Base-by-base conservation (phyloP, 2,329 filamentous ascomycete genomes). In the Colletotrichum musae region DNA sequence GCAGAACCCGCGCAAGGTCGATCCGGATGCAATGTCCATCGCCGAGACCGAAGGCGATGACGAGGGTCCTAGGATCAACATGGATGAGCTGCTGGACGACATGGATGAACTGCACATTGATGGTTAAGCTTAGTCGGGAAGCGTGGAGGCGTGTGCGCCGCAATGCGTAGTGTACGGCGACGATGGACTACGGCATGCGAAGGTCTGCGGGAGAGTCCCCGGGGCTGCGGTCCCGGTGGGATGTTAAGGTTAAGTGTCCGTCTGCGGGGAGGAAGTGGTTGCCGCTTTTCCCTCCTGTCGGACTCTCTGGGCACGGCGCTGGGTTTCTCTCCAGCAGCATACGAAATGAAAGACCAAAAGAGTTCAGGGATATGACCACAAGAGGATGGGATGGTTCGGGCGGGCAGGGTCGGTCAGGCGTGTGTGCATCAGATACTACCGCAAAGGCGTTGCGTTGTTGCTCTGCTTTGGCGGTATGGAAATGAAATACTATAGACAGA, bases 61-160 rank as follows among this genome's bases (percentile, higher is more conserved):
- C 7, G 90, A 90, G 50, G 87, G 86, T 58, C 93, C 93, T 4
- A 86, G 88, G 75, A 91, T 96, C 73, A 86, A 90, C 77, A 91
- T 95, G 90, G 88, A 95, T 21, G 93, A 95, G 80, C 81, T 98
- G 77, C 85, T 97, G 76, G 95, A 98, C 78, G 95, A 97, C 79
- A 94, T 98, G 85, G 94, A 97, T 77, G 95, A 97, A 76, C 88
- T 97, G 79, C 91, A 88, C 53, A 90, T 97, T 83, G 81, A 89
- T 71, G 89, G 92, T 66, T 71, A 67, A 59, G 53, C 43, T 50
- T 68, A 21, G 28, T 39, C n/a, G 45, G 48, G 62, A 15, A 47
- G 26, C 21, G 36, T n/a, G 21, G 28, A 24, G 10, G 21, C 24
- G 61, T 50, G 53, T 36, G 53, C 1, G 52, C 21, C 41, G 21